phyloP scores from a whole-genome alignment of 2,329 filamentous ascomycete species.

The Pseudogymnoascus sp. region DNA sequence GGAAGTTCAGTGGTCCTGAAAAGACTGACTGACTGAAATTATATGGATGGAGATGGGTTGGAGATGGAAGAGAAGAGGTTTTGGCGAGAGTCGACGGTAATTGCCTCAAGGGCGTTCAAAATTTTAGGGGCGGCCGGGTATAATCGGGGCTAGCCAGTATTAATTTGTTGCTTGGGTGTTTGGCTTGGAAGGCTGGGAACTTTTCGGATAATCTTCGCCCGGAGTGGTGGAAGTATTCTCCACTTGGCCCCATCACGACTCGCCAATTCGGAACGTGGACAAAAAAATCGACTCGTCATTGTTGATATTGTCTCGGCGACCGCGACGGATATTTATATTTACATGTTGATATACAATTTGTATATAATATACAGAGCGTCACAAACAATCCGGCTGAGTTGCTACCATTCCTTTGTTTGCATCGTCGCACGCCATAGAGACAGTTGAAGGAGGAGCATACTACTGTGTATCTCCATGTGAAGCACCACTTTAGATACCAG shows the following conservation, averaged over 20 bases:
- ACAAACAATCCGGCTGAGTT: not conserved
- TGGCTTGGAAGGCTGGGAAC: not conserved
- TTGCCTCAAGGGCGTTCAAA: slow-evolving; percentile 4
- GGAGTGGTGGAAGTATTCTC: not conserved
- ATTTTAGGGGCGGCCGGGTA: slow-evolving; percentile 4
- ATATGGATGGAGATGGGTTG: not conserved
- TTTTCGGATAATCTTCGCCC: not conserved
- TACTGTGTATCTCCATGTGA: not conserved
- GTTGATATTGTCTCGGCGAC: slow-evolving; percentile 3
- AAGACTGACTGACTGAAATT: not conserved
- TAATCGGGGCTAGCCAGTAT: slow-evolving; percentile 1
- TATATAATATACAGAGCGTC: not conserved
- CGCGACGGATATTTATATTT: not conserved
- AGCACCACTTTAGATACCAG: not conserved
- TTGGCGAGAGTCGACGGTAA: slow-evolving; percentile 8
- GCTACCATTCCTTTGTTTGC: not conserved
- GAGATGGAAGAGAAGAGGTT: slow-evolving; percentile 5
- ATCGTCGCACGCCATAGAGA: not conserved
- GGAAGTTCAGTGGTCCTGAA: slow-evolving; percentile 1
- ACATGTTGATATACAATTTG: not conserved
- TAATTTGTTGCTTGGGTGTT: not conserved
- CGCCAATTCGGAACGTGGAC: slow-evolving; percentile 3
- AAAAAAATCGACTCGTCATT: not conserved
- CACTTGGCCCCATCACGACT: slow-evolving; percentile 1
- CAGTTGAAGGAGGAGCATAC: not conserved